Percentiles rank a stretch among this genome's conserved stretches.
Evolutionary conservation across 352 stramenopile species (phyloP).

Genomic region (Hyaloperonospora arabidopsidis): DNA sequence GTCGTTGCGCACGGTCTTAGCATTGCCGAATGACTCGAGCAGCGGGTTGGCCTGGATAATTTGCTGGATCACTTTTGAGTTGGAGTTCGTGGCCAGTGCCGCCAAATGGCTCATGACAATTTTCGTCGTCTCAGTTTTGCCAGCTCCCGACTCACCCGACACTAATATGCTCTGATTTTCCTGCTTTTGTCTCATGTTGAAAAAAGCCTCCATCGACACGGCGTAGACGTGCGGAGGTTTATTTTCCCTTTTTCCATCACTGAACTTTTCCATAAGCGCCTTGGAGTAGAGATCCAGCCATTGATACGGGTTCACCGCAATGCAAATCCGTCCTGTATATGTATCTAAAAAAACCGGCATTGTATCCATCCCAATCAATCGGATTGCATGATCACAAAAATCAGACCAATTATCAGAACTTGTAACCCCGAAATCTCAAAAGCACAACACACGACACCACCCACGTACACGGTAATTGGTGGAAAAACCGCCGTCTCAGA

Average conservation of each 20-base stretch:
- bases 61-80: constrained; percentile 89
- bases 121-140: constrained; percentile 96
- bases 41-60: constrained; percentile 91
- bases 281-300: constrained; percentile 81
- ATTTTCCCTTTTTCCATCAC: constrained; percentile 59
- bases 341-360: constrained; percentile 37
- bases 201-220: constrained; percentile 82
- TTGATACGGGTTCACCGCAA: constrained; percentile 84
- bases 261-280: constrained; percentile 60
- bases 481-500: constrained; percentile 66
- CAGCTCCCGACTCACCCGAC: constrained; percentile 90
- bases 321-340: constrained; percentile 84
- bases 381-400: too few species aligned
- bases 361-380: too few species aligned
- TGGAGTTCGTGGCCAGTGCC: constrained; percentile 66
- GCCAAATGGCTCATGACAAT: constrained; percentile 92
- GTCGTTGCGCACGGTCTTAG: constrained; percentile 82
- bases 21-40: constrained; percentile 83
- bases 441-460: neutral
- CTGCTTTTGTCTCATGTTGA: constrained; percentile 60
- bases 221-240: constrained; percentile 81
- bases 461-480: constrained; percentile 61
- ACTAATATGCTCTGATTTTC: constrained; percentile 94
- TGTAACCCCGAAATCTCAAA: neutral
- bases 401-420: constrained; percentile 8